Conservation (phyloP, 1,284 basidiomycete species). For the Cryptococcus jaspeensis region DNA sequence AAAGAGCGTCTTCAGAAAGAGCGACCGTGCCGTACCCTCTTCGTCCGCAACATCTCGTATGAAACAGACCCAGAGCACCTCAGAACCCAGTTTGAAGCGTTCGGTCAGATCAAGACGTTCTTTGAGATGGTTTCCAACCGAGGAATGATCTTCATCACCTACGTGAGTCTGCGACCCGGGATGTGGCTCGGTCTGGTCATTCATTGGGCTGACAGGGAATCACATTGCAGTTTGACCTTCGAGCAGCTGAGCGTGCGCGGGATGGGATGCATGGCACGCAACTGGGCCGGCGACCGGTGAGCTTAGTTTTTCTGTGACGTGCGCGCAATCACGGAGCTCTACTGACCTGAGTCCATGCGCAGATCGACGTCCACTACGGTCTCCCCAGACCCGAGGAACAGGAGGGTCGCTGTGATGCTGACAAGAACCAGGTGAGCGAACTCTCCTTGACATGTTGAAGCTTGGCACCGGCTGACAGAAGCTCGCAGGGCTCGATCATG, state of each 20-base stretch:
- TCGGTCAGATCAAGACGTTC: constrained; percentile 93
- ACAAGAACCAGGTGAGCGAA: constrained; percentile 76
- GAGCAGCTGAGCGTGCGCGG: constrained; percentile 85
- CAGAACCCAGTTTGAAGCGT: constrained; percentile 79
- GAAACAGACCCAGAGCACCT: constrained; percentile 82
- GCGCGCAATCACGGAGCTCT: background rate
- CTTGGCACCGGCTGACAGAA: background rate
- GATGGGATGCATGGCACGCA: constrained; percentile 81
- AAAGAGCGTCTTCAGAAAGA: constrained; percentile 28
- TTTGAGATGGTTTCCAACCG: constrained; percentile 91
- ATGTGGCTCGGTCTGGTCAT: background rate
- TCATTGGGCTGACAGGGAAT: constrained; percentile 1
- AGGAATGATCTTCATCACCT: constrained; percentile 97
- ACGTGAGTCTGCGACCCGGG: constrained; percentile 62
- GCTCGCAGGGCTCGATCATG: constrained; percentile 73
- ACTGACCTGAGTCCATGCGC: constrained; percentile 1
- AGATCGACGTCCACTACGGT: constrained; percentile 98
- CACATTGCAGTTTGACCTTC: constrained; percentile 71
- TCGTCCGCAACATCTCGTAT: constrained; percentile 98
- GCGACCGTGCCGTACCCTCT: constrained; percentile 75
- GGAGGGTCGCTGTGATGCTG: constrained; percentile 67
- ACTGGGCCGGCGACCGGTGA: constrained; percentile 76
- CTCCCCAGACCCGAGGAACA: constrained; percentile 82
- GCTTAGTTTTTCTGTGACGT: constrained; percentile 40
- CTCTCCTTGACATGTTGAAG: background rate